phyloP scores from a whole-genome alignment of 2,329 filamentous ascomycete species.

The Scytalidium sp. region DNA sequence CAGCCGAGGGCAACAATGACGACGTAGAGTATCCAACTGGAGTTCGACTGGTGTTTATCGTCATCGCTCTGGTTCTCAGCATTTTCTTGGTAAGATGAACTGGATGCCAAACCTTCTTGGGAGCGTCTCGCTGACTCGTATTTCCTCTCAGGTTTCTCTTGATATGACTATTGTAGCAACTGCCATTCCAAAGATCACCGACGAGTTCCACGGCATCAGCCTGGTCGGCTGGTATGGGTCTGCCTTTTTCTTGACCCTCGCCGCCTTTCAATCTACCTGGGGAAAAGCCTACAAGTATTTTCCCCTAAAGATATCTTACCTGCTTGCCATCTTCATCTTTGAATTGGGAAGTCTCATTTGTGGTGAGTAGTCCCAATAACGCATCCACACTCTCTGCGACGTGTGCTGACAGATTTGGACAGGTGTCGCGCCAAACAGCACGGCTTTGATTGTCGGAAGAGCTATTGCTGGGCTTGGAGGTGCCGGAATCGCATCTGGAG shows the following conservation, averaged over 20 bases:
- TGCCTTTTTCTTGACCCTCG: constrained; percentile 49
- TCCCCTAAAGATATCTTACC: constrained; percentile 27
- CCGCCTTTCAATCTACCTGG: constrained; percentile 28
- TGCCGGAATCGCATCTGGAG: constrained; percentile 33
- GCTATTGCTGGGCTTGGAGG: constrained; percentile 31
- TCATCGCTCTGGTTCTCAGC: constrained; percentile 43
- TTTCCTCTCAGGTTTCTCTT: constrained; percentile 20
- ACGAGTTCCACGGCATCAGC: constrained; percentile 46
- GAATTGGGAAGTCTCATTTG: constrained; percentile 35
- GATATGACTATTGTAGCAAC: constrained; percentile 54
- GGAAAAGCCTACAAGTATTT: constrained; percentile 32
- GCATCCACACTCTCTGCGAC: neutral
- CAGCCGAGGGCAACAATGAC: constrained; percentile 6
- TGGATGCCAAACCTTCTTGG: neutral
- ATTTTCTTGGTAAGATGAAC: constrained; percentile 39
- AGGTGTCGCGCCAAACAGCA: constrained; percentile 30
- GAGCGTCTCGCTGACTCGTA: constrained; percentile 7
- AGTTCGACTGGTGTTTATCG: constrained; percentile 33
- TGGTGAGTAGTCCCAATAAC: constrained; percentile 18
- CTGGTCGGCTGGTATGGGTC: constrained; percentile 55
- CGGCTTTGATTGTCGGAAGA: constrained; percentile 32
- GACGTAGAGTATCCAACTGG: constrained; percentile 24
- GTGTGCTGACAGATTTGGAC: constrained; percentile 7
- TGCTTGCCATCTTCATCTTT: constrained; percentile 31
- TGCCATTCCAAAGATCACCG: constrained; percentile 54